Evolutionary conservation across 2,329 filamentous ascomycete genomes (phyloP), one percentile per base, ranked within the genome.

Genomic region (Xylariomycetidae sp.): DNA sequence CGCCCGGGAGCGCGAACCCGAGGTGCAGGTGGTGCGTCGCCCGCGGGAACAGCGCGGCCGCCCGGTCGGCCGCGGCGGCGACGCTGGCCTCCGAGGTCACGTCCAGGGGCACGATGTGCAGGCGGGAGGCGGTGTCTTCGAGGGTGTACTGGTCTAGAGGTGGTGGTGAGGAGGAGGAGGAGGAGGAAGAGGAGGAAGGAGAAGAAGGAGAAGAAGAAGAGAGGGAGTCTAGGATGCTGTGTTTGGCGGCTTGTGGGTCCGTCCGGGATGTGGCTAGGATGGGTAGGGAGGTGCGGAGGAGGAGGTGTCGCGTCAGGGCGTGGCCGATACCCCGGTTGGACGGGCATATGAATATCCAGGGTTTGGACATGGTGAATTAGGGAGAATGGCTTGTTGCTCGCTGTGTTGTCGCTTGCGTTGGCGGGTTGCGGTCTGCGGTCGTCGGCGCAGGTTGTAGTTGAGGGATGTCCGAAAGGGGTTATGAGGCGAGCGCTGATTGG

Each of bases 1-100:
- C 67, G 0, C 86, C 87, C 0, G 86, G 83, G 3, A 88, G 62
- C 18, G 75, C 74, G 48, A 88, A 75, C 3, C 76, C 76, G 27
- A 90, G 71, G 39, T 80, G 82, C 10, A 92, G 70, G 45, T 84
- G 77, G 46, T 77, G 58, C 7, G 57, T 58, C 10, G 54, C 53
- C 0, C 56, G 36, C 2, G 74, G 71, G 55, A 82, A 82, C 7
- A 74, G 60, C 6, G 61, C 51, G 15, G 62, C 62, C 17, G 78
- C 78, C 29, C 48, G 48, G 11, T 55, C 53, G 4, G 74, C 65
- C 13, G 83, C 78, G 25, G 73, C 70, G 29, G 61, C 49, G 25
- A 92, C 74, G 22, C 74, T 75, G 17, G 62, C 41, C 59, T 89
- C 85, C 49, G 85, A 75, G 3, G 62, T 66, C 19, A 72, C 68